Base-by-base conservation (phyloP, 345 rosid genomes). In the Moricandia arvensis region DNA sequence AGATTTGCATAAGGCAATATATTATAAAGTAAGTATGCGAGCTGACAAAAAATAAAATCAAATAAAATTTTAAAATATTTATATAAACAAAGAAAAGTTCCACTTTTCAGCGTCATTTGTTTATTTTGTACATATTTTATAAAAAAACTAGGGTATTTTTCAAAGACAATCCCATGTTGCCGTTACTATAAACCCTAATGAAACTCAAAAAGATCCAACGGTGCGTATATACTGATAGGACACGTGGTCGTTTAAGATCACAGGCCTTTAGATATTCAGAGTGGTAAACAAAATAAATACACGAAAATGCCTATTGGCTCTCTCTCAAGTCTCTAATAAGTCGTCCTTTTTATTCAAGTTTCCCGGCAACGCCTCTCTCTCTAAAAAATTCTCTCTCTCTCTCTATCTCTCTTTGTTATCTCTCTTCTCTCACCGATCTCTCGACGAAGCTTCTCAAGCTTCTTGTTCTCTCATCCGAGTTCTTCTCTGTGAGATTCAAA, bases 111-210 rank as follows among this genome's bases (percentile, higher is more conserved):
- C 16, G 37, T 67, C 71, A 31, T 4, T 8, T 31, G 4, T 43
- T 29, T 29, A 1, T 2, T 8, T 37, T 61, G 2, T 38, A 38
- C 12, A 31, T 6, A 6, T 47, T 4, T 33, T 59, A 17, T 8
- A 5, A 13, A 8, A 41, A 2, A 67, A 57, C 7, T 26, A 4
- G 4, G 47, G 47, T 33, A 65, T 26, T n/a, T n/a, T 77, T 77
- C 76, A 73, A 78, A 78, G n/a, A 79, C 24, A 55, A 73, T 79
- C 81, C 7, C 27, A 11, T 79, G 82, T 43, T 55, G 59, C 78
- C 78, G 78, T 68, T 74, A 68, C 67, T 45, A 74, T 0, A 79
- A 68, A 79, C 78, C 79, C 70, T 79, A 73, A 73, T 34, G 35
- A 49, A 49, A 6, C 55, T 49, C 55, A 49, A 4, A 27, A 11